Evolutionary conservation across 495 filamentous ascomycete genomes (phyloP), one percentile per base, ranked within the genome.

Genomic region (Delitschia confertaspora): DNA sequence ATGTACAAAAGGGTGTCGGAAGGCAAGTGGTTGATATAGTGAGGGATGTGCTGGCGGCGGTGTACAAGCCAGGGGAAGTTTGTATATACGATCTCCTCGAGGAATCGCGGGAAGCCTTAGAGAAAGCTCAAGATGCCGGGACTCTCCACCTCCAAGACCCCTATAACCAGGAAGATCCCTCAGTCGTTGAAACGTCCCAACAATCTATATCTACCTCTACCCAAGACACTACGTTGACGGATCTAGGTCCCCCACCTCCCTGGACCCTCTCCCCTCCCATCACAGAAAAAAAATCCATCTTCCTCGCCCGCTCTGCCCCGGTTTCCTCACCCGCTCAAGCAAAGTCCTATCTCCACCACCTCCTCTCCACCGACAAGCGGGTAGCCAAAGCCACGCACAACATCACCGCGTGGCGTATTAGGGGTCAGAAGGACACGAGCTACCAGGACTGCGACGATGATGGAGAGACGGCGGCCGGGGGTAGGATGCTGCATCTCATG

Each of bases 361-460:
- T 95, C 10, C 69, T 93, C 2, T 66, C 78, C 14, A 80, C 75
- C 0, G 86, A 96, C 63, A 89, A 83, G 64, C 82, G 80, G 49
- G 80, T 82, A 29, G 78, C 85, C 7, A 74, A 73, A 29, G 91
- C 91, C 7, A 89, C 88, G 44, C 91, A 98, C 62, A 96, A 95
- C 61, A 95, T 95, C 49, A 73, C 68, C 19, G 80, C 80, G 22
- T 82, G 75, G 70, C 69, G 78, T 4, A 79, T 82, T 16, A 65
- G 66, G 26, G 69, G 67, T n/a, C 59, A 63, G 0, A 63, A 72
- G 24, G 55, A 71, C 48, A 74, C 79, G 14, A 71, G 70, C 25
- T 83, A 78, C 44, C 85, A 95, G 60, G 91, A 98, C 64, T 93
- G 81, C 58, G 81, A 98, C 53, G 91, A 96, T 59, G 91, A 98